These are phyloP conservation scores for Leucoagaricus sp. DNA, from an alignment of 1,284 basidiomycete genomes.

Conservation along the genomic window DNA sequence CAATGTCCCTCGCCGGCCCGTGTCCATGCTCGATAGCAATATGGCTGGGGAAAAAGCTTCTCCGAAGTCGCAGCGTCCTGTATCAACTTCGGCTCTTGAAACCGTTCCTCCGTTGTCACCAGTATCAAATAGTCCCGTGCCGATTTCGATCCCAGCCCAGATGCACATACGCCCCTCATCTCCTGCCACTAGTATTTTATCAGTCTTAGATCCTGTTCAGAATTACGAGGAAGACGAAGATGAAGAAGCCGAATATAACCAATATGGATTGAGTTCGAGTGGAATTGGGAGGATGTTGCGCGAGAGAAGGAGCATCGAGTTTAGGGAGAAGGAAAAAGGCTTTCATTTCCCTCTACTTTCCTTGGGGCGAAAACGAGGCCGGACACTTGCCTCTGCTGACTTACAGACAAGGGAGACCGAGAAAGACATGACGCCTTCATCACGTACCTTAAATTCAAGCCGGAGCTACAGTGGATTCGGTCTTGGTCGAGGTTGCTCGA, in stretches of 20 bases:
- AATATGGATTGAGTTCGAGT: neutral
- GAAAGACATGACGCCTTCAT: neutral
- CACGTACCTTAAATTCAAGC: neutral
- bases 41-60: neutral
- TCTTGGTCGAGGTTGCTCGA: constrained; percentile 9
- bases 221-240: constrained; percentile 6
- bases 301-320: neutral
- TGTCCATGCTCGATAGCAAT: neutral
- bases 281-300: neutral
- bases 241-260: neutral
- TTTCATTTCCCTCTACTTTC: constrained; percentile 9
- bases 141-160: constrained; percentile 4
- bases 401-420: neutral
- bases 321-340: constrained; percentile 1
- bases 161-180: constrained; percentile 3
- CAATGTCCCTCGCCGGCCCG: neutral
- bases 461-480: neutral
- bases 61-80: neutral
- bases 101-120: constrained; percentile 9
- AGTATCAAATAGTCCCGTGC: neutral
- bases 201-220: constrained; percentile 5
- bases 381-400: neutral
- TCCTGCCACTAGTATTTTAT: constrained; percentile 3
- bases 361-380: constrained; percentile 7
- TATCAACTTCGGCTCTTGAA: neutral